phyloP scores from a whole-genome alignment of 768 basidiomycete genomes.

The Lactarius indigo region DNA sequence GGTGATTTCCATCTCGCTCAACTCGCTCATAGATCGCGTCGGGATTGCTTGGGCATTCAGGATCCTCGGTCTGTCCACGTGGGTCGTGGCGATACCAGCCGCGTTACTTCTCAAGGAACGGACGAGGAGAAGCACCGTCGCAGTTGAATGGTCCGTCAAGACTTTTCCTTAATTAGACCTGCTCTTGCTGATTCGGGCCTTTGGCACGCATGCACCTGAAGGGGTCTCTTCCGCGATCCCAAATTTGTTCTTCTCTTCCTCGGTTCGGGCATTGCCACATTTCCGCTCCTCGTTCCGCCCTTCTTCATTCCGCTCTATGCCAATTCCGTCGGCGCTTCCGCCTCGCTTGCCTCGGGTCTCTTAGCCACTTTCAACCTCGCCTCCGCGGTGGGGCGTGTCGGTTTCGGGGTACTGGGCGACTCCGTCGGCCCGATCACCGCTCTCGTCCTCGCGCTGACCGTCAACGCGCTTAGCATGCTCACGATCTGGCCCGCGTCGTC shows the following conservation, averaged over 20 bases:
- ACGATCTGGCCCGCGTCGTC: conserved; percentile 27
- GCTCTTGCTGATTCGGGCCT: not conserved
- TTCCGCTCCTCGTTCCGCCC: conserved; percentile 36
- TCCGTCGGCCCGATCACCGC: conserved; percentile 32
- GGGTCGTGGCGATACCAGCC: conserved; percentile 30
- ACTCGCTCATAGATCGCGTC: conserved; percentile 30
- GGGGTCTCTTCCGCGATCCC: conserved; percentile 33
- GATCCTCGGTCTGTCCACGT: conserved; percentile 32
- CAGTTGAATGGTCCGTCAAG: conserved; percentile 28
- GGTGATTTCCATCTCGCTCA: conserved; percentile 31
- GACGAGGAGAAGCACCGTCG: conserved; percentile 22
- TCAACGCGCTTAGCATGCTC: conserved; percentile 33
- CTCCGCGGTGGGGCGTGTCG: conserved; percentile 35
- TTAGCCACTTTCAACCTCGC: conserved; percentile 36
- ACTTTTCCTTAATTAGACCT: not conserved
- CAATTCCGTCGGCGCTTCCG: conserved; percentile 30
- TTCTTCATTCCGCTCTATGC: conserved; percentile 39
- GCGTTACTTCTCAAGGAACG: conserved; percentile 32
- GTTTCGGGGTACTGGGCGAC: conserved; percentile 32
- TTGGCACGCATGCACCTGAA: conserved; percentile 2
- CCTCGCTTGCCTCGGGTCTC: conserved; percentile 30
- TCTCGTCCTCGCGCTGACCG: conserved; percentile 30
- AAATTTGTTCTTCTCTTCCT: conserved; percentile 32
- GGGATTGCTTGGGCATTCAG: conserved; percentile 35
- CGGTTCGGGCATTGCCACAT: conserved; percentile 35